phyloP scores from a whole-genome alignment of 306 rosid species.

The Dalbergia cultrata region DNA sequence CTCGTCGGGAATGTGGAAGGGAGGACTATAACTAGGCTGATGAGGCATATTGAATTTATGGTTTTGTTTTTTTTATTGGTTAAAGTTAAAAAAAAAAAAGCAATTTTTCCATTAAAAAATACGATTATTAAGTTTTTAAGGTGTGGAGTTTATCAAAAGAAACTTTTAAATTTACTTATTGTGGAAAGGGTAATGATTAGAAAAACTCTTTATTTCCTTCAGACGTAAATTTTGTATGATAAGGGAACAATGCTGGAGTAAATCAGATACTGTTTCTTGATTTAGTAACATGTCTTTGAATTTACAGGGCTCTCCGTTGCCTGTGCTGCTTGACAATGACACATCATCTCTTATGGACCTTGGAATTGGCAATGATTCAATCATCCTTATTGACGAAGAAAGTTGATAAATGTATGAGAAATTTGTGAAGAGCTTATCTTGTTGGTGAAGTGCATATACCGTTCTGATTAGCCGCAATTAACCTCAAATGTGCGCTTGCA shows the following conservation, averaged over 20 bases:
- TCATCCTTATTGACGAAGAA: slow-evolving; percentile 83
- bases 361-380: slow-evolving; percentile 76
- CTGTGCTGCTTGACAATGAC: slow-evolving; percentile 76
- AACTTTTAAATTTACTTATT: too few species aligned
- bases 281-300: slow-evolving; percentile 29
- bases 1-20: background rate
- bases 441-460: slow-evolving; percentile 27
- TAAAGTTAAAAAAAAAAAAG: too few species aligned
- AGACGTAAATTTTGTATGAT: background rate
- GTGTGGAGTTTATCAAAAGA: too few species aligned
- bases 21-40: background rate
- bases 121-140: too few species aligned
- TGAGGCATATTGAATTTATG: background rate
- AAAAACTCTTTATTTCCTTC: background rate
- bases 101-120: too few species aligned
- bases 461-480: slow-evolving; percentile 30
- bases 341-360: slow-evolving; percentile 73
- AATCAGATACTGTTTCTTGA: slow-evolving; percentile 12
- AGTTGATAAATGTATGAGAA: slow-evolving; percentile 48
- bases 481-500: background rate
- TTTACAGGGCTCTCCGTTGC: slow-evolving; percentile 87
- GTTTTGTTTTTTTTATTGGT: too few species aligned
- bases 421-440: slow-evolving; percentile 13
- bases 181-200: too few species aligned
- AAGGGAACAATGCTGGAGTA: slow-evolving; percentile 8